phyloP scores from a whole-genome alignment of 345 rosid genomes.

The Euphorbia tirucalli region DNA sequence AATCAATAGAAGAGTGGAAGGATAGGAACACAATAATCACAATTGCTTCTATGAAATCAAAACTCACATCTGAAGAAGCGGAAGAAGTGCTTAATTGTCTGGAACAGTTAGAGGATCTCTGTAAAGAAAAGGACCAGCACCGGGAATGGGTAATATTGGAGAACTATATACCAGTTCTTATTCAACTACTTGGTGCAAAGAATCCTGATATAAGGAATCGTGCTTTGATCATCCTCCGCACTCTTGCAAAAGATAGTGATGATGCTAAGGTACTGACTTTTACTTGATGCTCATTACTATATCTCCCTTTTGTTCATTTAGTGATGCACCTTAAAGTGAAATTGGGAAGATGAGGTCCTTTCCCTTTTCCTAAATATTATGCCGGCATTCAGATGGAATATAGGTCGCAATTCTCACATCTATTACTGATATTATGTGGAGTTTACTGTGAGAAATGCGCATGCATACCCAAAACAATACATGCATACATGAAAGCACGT shows the following conservation, averaged over 20 bases:
- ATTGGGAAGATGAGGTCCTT: not conserved
- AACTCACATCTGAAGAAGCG: slow-evolving; percentile 42
- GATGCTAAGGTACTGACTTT: slow-evolving; percentile 56
- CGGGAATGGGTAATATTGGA: slow-evolving; percentile 66
- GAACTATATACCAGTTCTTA: slow-evolving; percentile 50
- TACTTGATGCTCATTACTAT: not conserved
- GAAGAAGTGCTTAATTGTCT: slow-evolving; percentile 51
- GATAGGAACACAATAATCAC: slow-evolving; percentile 67
- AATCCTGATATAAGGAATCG: slow-evolving; percentile 40
- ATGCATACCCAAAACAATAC: no score
- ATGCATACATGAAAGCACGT: no score
- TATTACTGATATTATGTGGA: no score
- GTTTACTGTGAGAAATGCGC: no score
- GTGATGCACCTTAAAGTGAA: not conserved
- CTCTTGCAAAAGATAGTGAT: slow-evolving; percentile 47
- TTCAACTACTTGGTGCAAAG: slow-evolving; percentile 44
- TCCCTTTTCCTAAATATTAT: not conserved
- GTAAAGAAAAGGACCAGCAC: slow-evolving; percentile 52
- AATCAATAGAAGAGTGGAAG: slow-evolving; percentile 77
- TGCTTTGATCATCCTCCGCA: slow-evolving; percentile 44
- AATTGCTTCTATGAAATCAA: slow-evolving; percentile 53
- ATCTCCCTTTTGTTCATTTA: not conserved
- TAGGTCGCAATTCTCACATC: no score
- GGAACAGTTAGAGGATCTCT: slow-evolving; percentile 50
- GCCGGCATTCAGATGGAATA: not conserved